A percentile compares a stretch with the other conserved stretches of the same genome.
Conservation (phyloP, 1,139 yeast genomes). For the Chernovozyma aurita region DNA sequence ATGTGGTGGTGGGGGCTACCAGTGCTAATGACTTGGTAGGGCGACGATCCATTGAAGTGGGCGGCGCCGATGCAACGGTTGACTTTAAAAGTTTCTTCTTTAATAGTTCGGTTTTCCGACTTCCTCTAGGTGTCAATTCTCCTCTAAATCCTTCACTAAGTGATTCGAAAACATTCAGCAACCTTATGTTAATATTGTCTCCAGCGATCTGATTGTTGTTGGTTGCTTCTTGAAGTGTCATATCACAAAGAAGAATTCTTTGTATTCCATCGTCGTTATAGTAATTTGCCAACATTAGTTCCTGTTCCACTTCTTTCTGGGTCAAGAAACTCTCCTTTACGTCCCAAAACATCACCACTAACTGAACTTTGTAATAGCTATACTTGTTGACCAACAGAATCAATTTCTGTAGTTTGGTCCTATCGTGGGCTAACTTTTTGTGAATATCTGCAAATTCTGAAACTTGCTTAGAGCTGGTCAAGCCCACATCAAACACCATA, state of each 20-base stretch:
- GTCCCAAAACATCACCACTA: constrained; percentile 41
- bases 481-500: constrained; percentile 46
- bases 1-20: constrained; percentile 4
- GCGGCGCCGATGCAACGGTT: neutral
- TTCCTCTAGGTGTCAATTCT: constrained; percentile 29
- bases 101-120: constrained; percentile 14
- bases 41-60: neutral
- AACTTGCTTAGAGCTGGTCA: constrained; percentile 15
- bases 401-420: constrained; percentile 33
- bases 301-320: constrained; percentile 14
- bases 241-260: constrained; percentile 29
- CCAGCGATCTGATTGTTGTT: constrained; percentile 1
- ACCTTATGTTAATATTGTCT: constrained; percentile 23
- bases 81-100: constrained; percentile 4
- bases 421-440: constrained; percentile 33
- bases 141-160: constrained; percentile 25
- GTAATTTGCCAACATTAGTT: constrained; percentile 15
- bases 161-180: constrained; percentile 22
- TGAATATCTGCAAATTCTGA: constrained; percentile 14
- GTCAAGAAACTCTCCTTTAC: constrained; percentile 16
- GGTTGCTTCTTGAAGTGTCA: constrained; percentile 20
- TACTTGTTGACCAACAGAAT: constrained; percentile 31
- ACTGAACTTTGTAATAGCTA: constrained; percentile 31
- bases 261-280: constrained; percentile 12
- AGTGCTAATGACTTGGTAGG: constrained; percentile 3